Evolutionary conservation across 169 alveolate species (phyloP).

Genomic region (Plasmodium cynomolgi): DNA sequence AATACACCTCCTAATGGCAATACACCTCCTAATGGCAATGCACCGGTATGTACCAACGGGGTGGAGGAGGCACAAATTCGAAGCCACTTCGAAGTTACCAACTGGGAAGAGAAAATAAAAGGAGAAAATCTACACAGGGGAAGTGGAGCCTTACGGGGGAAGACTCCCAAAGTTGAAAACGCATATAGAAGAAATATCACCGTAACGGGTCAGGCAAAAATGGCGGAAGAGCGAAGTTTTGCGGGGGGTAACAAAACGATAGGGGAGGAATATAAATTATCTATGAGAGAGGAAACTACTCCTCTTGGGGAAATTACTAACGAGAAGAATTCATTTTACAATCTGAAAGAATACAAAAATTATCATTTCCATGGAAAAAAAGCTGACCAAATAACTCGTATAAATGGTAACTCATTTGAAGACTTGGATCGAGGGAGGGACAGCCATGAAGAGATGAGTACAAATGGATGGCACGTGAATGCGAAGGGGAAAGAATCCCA

Average conservation of each 20-base stretch:
- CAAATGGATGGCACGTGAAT: background rate
- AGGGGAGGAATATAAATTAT: background rate
- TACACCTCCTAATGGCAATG: background rate
- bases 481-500: background rate
- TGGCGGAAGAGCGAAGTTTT: background rate
- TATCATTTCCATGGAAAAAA: background rate
- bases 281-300: background rate
- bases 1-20: background rate
- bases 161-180: background rate
- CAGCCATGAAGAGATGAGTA: background rate
- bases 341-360: background rate
- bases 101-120: background rate
- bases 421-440: conserved; percentile 4
- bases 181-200: background rate
- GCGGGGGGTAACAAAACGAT: background rate
- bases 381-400: background rate
- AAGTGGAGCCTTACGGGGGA: background rate
- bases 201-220: background rate
- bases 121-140: background rate
- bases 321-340: background rate
- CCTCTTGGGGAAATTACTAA: background rate
- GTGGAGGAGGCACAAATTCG: background rate
- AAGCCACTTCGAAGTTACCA: background rate
- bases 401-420: background rate
- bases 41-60: background rate